Evolutionary conservation across 768 basidiomycete species (phyloP).

Genomic region (Boletus rubescentipes): DNA sequence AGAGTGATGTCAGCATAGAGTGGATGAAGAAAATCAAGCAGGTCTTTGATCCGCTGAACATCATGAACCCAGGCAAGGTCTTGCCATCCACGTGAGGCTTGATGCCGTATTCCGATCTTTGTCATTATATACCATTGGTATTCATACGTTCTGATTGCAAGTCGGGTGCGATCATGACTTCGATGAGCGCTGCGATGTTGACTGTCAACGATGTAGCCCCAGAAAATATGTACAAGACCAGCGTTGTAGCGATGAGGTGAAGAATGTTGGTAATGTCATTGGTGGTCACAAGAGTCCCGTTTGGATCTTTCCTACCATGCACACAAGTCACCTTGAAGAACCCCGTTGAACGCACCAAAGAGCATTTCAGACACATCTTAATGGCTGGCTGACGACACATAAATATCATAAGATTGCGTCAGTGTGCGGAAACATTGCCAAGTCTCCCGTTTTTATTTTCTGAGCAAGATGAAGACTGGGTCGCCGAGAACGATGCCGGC

Average conservation of each 20-base stretch:
- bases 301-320: neutral
- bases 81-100: slow-evolving; percentile 31
- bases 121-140: neutral
- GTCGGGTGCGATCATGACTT: slow-evolving; percentile 2
- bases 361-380: slow-evolving; percentile 8
- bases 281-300: slow-evolving; percentile 10
- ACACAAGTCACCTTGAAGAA: slow-evolving; percentile 23
- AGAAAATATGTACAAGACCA: slow-evolving; percentile 14
- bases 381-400: slow-evolving; percentile 1
- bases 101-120: neutral
- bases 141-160: no score
- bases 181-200: slow-evolving; percentile 4
- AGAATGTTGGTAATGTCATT: slow-evolving; percentile 18
- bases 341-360: slow-evolving; percentile 30
- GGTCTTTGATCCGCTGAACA: slow-evolving; percentile 85
- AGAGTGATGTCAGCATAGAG: slow-evolving; percentile 72
- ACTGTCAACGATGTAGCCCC: slow-evolving; percentile 9
- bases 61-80: slow-evolving; percentile 93
- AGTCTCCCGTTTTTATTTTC: slow-evolving; percentile 50
- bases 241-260: neutral
- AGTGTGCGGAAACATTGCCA: neutral
- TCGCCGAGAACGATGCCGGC: slow-evolving; percentile 91
- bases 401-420: slow-evolving; percentile 7
- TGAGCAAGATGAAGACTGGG: slow-evolving; percentile 84
- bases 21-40: slow-evolving; percentile 90